phyloP scores from a whole-genome alignment of 2,329 filamentous ascomycete species.

The Cladosporium sp. region DNA sequence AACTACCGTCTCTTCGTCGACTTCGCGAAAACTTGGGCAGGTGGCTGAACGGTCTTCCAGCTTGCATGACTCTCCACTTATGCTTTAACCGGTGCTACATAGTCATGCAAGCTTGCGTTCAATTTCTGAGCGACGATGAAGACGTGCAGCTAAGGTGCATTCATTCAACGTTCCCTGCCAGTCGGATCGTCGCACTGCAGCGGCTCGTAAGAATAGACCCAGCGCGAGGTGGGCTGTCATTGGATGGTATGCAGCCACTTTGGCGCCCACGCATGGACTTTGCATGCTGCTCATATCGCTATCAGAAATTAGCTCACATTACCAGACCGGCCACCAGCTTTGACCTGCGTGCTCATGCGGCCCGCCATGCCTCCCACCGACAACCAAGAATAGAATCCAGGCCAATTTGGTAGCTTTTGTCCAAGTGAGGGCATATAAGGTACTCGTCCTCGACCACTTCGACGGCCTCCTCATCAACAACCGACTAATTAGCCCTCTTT shows the following conservation, averaged over 20 bases:
- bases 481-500: constrained; percentile 46
- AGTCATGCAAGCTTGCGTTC: constrained; percentile 12
- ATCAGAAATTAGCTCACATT: constrained; percentile 13
- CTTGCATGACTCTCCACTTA: constrained; percentile 10
- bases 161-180: constrained; percentile 9
- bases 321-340: constrained; percentile 6
- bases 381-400: constrained; percentile 46
- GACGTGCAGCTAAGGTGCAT: constrained; percentile 6
- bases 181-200: constrained; percentile 11
- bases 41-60: not conserved
- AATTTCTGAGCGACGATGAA: constrained; percentile 1
- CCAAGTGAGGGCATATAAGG: constrained; percentile 45
- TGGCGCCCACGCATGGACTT: constrained; percentile 5
- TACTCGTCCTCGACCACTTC: constrained; percentile 34
- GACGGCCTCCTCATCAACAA: constrained; percentile 33
- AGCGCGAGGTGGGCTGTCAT: not conserved
- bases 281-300: constrained; percentile 8
- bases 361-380: not conserved
- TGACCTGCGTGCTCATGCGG: constrained; percentile 7
- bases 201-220: constrained; percentile 9
- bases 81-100: constrained; percentile 11
- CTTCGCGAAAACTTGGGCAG: not conserved
- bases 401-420: constrained; percentile 36
- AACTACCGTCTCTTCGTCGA: not conserved
- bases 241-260: constrained; percentile 10